Evolutionary conservation across 2,329 filamentous ascomycete genomes (phyloP).

Genomic region (Fusarium illudens): DNA sequence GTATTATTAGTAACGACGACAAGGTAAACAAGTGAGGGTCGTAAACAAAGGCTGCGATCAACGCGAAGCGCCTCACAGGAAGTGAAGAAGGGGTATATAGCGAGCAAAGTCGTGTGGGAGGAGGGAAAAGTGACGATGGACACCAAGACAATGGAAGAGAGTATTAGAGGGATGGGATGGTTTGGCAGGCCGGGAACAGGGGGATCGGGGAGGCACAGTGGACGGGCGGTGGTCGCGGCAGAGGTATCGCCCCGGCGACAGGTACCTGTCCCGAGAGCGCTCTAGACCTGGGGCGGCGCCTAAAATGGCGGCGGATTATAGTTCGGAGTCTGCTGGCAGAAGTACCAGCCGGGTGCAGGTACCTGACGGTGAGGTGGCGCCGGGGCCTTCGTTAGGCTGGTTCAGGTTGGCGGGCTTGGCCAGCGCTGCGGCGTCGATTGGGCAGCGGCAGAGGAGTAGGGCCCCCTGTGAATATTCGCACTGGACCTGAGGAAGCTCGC

Average conservation of each 20-base stretch:
- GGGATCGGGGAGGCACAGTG: conserved; percentile 29
- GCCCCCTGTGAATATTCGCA: conserved; percentile 34
- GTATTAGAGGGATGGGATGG: conserved; percentile 39
- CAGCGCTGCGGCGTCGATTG: conserved; percentile 30
- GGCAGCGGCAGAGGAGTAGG: conserved; percentile 15
- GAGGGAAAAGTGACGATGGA: conserved; percentile 30
- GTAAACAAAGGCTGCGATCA: conserved; percentile 36
- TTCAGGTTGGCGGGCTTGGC: conserved; percentile 42
- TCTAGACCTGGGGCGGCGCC: conserved; percentile 8
- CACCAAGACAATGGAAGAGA: conserved; percentile 33
- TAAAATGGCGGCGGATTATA: background rate
- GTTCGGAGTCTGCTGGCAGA: background rate
- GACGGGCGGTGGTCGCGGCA: conserved; percentile 29
- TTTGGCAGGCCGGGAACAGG: conserved; percentile 40
- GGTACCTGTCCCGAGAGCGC: conserved; percentile 21
- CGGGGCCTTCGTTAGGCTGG: conserved; percentile 36
- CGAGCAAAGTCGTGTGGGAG: conserved; percentile 22
- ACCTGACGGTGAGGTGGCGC: conserved; percentile 36
- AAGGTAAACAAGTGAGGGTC: conserved; percentile 17
- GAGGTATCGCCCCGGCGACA: conserved; percentile 24
- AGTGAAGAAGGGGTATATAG: conserved; percentile 27
- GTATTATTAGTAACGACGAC: conserved; percentile 37
- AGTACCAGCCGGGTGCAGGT: conserved; percentile 28
- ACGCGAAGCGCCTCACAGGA: conserved; percentile 35
- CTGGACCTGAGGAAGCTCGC: conserved; percentile 14